phyloP scores from a whole-genome alignment of 2,329 filamentous ascomycete species.

The Huntiella savannae region DNA sequence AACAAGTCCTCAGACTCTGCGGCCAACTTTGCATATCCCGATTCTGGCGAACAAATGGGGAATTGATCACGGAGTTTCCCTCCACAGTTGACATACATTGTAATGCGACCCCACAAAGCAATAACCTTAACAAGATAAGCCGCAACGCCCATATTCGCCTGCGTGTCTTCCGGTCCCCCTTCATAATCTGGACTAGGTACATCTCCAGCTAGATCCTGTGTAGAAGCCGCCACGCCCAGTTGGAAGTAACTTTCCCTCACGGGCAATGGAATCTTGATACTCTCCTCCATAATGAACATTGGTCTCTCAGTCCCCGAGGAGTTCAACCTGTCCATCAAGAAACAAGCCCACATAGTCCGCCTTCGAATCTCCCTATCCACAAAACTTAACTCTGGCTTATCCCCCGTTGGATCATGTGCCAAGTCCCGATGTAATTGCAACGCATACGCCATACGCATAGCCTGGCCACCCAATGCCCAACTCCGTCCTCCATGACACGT shows the following conservation, averaged over 20 bases:
- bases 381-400: slow-evolving; percentile 47
- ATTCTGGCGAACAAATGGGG: slow-evolving; percentile 69
- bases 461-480: slow-evolving; percentile 90
- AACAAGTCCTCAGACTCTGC: slow-evolving; percentile 54
- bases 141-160: slow-evolving; percentile 82
- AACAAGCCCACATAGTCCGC: slow-evolving; percentile 95
- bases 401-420: slow-evolving; percentile 50
- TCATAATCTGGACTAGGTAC: slow-evolving; percentile 36
- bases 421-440: slow-evolving; percentile 84
- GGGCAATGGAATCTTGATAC: slow-evolving; percentile 73
- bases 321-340: slow-evolving; percentile 93
- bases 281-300: slow-evolving; percentile 77
- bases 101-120: slow-evolving; percentile 74
- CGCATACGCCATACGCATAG: slow-evolving; percentile 91
- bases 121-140: slow-evolving; percentile 77
- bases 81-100: slow-evolving; percentile 78
- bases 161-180: slow-evolving; percentile 15
- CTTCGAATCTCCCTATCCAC: slow-evolving; percentile 84
- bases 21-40: slow-evolving; percentile 52
- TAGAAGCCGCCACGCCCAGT: slow-evolving; percentile 74
- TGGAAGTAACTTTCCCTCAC: slow-evolving; percentile 81
- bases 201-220: slow-evolving; percentile 61
- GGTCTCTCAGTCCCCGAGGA: slow-evolving; percentile 87
- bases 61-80: slow-evolving; percentile 60
- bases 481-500: slow-evolving; percentile 91